A percentile compares a stretch with the other conserved stretches of the same genome.
Conservation (phyloP, 345 rosid species). For the Citrus cavaleriei region DNA sequence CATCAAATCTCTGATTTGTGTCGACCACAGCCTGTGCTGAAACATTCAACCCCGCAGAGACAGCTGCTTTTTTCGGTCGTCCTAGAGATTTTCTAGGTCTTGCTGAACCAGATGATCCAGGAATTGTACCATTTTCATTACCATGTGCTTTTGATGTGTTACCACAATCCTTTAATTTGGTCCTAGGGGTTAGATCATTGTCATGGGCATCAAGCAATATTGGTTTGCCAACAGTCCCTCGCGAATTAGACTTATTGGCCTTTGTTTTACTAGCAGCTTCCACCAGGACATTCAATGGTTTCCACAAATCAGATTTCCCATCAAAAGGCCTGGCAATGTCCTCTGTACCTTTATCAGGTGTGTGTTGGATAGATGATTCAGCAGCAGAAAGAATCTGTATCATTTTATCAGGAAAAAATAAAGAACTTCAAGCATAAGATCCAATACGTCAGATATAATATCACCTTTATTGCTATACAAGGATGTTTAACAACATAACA, state of each 20-base stretch:
- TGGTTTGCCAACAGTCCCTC: slow-evolving; percentile 4
- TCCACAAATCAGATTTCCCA: slow-evolving; percentile 26
- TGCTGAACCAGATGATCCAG: slow-evolving; percentile 19
- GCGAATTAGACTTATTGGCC: slow-evolving; percentile 18
- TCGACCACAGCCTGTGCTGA: slow-evolving; percentile 26
- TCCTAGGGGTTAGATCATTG: slow-evolving; percentile 13
- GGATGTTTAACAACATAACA: background rate
- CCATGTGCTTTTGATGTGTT: slow-evolving; percentile 13
- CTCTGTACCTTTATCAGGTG: slow-evolving; percentile 5
- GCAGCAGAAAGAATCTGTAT: slow-evolving; percentile 19
- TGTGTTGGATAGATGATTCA: slow-evolving; percentile 20
- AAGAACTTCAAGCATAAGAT: background rate
- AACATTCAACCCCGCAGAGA: slow-evolving; percentile 20
- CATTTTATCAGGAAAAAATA: background rate
- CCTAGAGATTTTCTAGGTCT: slow-evolving; percentile 21
- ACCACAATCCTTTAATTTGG: slow-evolving; percentile 16
- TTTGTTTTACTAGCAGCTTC: slow-evolving; percentile 24
- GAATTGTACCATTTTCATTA: slow-evolving; percentile 15
- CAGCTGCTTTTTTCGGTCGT: slow-evolving; percentile 15
- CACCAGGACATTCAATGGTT: slow-evolving; percentile 25
- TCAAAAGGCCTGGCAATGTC: slow-evolving; percentile 13
- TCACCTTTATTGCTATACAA: background rate
- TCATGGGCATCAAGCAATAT: slow-evolving; percentile 5
- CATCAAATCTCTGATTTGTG: slow-evolving; percentile 19
- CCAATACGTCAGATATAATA: background rate